Evolutionary conservation across 2,329 filamentous ascomycete genomes (phyloP).

Genomic region (Microthyrium microscopicum): DNA sequence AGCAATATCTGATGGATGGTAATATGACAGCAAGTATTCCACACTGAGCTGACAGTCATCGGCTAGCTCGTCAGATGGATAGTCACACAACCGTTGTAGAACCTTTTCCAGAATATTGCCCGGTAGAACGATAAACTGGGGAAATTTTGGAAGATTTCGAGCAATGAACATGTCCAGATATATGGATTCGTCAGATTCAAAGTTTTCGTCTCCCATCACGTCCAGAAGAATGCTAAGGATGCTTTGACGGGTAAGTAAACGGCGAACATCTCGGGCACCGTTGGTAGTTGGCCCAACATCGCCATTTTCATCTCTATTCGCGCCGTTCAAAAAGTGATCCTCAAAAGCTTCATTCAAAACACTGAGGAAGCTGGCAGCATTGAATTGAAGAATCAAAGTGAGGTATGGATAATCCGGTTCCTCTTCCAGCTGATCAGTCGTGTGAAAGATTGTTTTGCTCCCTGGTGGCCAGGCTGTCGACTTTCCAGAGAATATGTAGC

Average conservation of each 20-base stretch:
- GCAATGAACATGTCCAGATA: conserved; percentile 99
- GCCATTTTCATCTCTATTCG: conserved; percentile 44
- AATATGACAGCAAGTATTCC: conserved; percentile 85
- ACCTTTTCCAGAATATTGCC: conserved; percentile 73
- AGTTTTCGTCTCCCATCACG: conserved; percentile 66
- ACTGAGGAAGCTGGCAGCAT: conserved; percentile 83
- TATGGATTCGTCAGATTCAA: conserved; percentile 66
- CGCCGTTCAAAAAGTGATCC: conserved; percentile 79
- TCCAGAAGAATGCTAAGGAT: conserved; percentile 81
- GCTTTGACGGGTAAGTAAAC: conserved; percentile 66
- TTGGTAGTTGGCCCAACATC: conserved; percentile 30
- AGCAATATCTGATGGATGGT: conserved; percentile 71
- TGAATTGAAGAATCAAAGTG: conserved; percentile 68
- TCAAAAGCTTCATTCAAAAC: conserved; percentile 96
- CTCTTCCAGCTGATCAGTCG: conserved; percentile 32
- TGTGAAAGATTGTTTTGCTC: conserved; percentile 42
- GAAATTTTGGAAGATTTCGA: conserved; percentile 87
- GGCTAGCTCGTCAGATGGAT: conserved; percentile 60
- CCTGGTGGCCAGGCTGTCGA: conserved; percentile 58
- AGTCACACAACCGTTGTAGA: conserved; percentile 67
- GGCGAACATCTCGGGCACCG: conserved; percentile 24
- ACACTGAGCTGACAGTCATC: conserved; percentile 95
- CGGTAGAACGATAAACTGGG: conserved; percentile 82
- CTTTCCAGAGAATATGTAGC: conserved; percentile 81
- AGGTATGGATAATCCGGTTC: conserved; percentile 77